Evolutionary conservation across 2,329 filamentous ascomycete species (phyloP), one percentile per base, ranked within the genome.

Genomic region (Orbilia blumenaviensis): DNA sequence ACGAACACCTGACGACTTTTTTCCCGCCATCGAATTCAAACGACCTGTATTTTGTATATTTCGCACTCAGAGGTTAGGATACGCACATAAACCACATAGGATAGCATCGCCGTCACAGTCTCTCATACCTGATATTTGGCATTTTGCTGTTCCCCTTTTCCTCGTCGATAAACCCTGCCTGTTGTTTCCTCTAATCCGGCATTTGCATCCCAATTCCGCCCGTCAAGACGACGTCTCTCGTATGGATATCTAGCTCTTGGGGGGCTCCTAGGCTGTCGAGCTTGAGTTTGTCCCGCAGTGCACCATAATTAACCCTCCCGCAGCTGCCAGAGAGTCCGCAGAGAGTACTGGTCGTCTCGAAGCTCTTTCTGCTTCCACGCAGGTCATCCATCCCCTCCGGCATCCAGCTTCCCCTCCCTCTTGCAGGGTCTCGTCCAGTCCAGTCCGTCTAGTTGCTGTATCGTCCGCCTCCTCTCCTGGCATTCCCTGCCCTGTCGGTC

Each of bases 391-490:
- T 29, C 60, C 60, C 29, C 29, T 60, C 34, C 36, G 34, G 21
- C 48, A 56, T 21, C 52, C 52, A 56, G 52, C 32, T 58, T 34
- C 63, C 36, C 42, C 63, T 54, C 34, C 10, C 48, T 50, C 46
- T 67, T 56, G 44, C 66, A 56, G 56, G 66, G 56, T 56, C 66
- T 71, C 46, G 42, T 69, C 52, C 52, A 54, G 48, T 54, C 29
- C 29, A 36, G n/a, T 46, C 42, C 18, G 23, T 34, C 48, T 9
- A 12, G 14, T 21, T 54, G 27, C 48, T 54, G 48, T 23, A 56
- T 56, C 52, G 52, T 56, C 32, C 52, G 52, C 32, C 52, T 56
- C 52, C 52, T 56, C 52, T 38, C 16, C 52, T 56, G 29, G 42
- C 58, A 32, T 41, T 41, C 34, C 54, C 66, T 41, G 23, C 16